These are phyloP conservation scores for Porpolomopsis calyptriformis DNA, from an alignment of 768 basidiomycete genomes.

Conservation along the genomic window DNA sequence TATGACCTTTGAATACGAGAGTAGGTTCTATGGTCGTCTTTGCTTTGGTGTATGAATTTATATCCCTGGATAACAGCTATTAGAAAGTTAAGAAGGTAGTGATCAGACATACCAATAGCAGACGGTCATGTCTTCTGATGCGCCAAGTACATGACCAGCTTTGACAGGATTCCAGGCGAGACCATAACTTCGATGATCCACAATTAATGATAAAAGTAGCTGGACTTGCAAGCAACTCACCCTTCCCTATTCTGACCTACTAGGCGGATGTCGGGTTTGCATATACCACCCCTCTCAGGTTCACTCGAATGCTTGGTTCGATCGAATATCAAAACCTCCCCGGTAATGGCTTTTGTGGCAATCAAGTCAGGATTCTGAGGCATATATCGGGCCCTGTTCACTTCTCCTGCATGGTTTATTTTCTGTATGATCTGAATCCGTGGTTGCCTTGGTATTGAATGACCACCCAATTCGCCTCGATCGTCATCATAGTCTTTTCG, in stretches of 20 bases:
- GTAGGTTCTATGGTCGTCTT: slow-evolving; percentile 78
- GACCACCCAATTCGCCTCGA: slow-evolving; percentile 88
- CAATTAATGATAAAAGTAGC: slow-evolving; percentile 5
- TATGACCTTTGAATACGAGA: slow-evolving; percentile 77
- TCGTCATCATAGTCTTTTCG: slow-evolving; percentile 81
- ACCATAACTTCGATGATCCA: slow-evolving; percentile 59
- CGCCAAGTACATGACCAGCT: slow-evolving; percentile 76
- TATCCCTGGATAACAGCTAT: slow-evolving; percentile 54
- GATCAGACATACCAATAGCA: slow-evolving; percentile 67
- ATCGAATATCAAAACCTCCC: slow-evolving; percentile 93
- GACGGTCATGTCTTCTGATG: slow-evolving; percentile 92
- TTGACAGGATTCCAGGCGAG: slow-evolving; percentile 86
- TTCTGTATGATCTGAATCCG: slow-evolving; percentile 84
- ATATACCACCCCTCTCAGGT: slow-evolving; percentile 73
- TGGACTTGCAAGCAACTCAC: slow-evolving; percentile 43
- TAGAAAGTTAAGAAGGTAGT: neutral
- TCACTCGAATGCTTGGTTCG: slow-evolving; percentile 94
- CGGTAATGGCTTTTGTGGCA: slow-evolving; percentile 86
- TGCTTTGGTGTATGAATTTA: slow-evolving; percentile 76
- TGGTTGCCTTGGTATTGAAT: slow-evolving; percentile 74
- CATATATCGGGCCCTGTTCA: slow-evolving; percentile 98
- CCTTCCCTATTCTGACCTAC: slow-evolving; percentile 91
- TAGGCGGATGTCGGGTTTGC: slow-evolving; percentile 84
- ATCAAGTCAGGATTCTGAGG: slow-evolving; percentile 97
- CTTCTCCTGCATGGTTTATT: slow-evolving; percentile 92